Base-by-base conservation (phyloP, 495 filamentous ascomycete genomes). In the Hypoxylon subgilvum region DNA sequence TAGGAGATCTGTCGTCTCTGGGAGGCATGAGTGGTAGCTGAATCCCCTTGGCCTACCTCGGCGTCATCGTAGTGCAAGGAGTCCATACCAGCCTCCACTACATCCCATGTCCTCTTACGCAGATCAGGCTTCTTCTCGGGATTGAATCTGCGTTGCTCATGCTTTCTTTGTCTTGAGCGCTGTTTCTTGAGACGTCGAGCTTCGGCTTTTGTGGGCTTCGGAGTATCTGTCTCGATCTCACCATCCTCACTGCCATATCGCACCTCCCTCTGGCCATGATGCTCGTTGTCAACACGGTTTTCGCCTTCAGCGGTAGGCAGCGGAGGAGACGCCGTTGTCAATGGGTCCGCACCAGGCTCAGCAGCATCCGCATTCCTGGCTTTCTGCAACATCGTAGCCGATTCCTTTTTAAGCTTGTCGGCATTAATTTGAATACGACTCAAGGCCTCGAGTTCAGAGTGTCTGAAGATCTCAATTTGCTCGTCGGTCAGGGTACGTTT, bases 401-500 rank as follows among this genome's bases (percentile, higher is more conserved):
- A 62, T 12, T 49, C 53, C 27, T 31, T 25, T 27, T 30, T 48
- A 9, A 35, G 27, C 45, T 72, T 66, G 25, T 17, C 47, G 34
- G 48, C 38, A 42, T 68, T 73, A 34, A 68, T 60, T 36, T 68
- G 52, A 23, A 48, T 78, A 7, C 87, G 82, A 2, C 90, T 72
- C 13, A 96, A 73, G 6, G 79, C 66, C 65, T 96, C 85, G 35
- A 97, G 82, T 73, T 98, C 94, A 10, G 87, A 94, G 68, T 94
- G 88, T 52, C 94, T 79, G 68, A 97, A 96, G 31, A 96, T 94
- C 13, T 80, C 84, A 36, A 97, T 90, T 73, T 98, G 88, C 50
- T 90, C 89, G 69, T 96, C 90, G 1, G 95, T 97, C 43, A 98
- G 76, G 5, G 92, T 96, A 4, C 95, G 86, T 69, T 96, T 96